Evolutionary conservation across 2,329 filamentous ascomycete species (phyloP).

Genomic region (Fusarium nygamai): DNA sequence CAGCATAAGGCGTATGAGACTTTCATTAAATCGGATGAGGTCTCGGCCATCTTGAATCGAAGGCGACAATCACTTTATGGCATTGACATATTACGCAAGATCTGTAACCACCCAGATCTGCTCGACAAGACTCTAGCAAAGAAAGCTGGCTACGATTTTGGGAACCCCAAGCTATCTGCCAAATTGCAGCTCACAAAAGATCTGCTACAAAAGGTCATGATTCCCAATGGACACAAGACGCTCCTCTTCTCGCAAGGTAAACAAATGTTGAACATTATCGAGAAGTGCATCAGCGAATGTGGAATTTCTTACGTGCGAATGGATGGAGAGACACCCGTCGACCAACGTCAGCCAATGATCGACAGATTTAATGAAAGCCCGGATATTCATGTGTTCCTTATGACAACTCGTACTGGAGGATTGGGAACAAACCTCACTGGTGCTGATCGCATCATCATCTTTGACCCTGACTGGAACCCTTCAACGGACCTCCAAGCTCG

Average conservation of each 20-base stretch:
- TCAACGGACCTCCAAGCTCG: slow-evolving; percentile 96
- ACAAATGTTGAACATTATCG: slow-evolving; percentile 94
- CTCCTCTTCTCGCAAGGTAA: slow-evolving; percentile 92
- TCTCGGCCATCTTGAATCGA: slow-evolving; percentile 80
- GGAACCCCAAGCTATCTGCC: slow-evolving; percentile 80
- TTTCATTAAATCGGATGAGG: slow-evolving; percentile 85
- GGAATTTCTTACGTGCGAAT: slow-evolving; percentile 84
- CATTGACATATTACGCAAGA: slow-evolving; percentile 91
- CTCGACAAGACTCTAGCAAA: slow-evolving; percentile 67
- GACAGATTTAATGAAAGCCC: slow-evolving; percentile 91
- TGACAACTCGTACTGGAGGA: slow-evolving; percentile 96
- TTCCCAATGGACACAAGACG: slow-evolving; percentile 88
- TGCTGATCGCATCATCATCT: slow-evolving; percentile 95
- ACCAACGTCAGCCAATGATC: slow-evolving; percentile 87
- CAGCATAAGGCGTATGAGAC: slow-evolving; percentile 84
- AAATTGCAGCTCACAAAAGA: slow-evolving; percentile 97
- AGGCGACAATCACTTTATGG: slow-evolving; percentile 85
- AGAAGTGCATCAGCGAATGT: slow-evolving; percentile 78
- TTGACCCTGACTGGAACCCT: slow-evolving; percentile 98
- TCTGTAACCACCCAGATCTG: slow-evolving; percentile 97
- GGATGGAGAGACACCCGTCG: slow-evolving; percentile 92
- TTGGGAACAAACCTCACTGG: slow-evolving; percentile 94
- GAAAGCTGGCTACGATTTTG: slow-evolving; percentile 79
- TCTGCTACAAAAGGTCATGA: slow-evolving; percentile 84
- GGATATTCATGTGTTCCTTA: slow-evolving; percentile 84